Evolutionary conservation across 1,284 basidiomycete species (phyloP), one percentile per base, ranked within the genome.

Genomic region (Gomphus bonarii): DNA sequence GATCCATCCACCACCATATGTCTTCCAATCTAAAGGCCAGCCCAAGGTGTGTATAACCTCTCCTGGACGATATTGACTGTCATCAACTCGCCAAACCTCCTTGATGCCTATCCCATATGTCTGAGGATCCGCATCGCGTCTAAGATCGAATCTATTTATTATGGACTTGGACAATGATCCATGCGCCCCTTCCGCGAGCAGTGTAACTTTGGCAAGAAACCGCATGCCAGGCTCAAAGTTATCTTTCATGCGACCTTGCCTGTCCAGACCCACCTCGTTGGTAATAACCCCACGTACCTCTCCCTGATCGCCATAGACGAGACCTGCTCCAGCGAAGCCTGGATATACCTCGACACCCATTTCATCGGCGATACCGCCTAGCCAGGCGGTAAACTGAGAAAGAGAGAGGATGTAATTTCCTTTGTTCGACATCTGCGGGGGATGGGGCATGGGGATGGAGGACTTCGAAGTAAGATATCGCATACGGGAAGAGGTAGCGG

Each of bases 51-150:
- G 95, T 9, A 94, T 80, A 18, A 97, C 85, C 65, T 91, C 82
- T 18, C 97, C 95, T 0, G 92, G 82, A 58, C 82, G 70, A 70
- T 97, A 82, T 63, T 87, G 81, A 61, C 80, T 79, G 22, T 83
- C 80, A 61, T 84, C 84, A 16, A 99, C 85, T 53, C 89, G 82
- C 97, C 95, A 99, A 3, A 99, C 94, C 72, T 99, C 95, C 76
- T 99, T 99, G 64, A 99, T 75, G 9, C 97, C 95, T 58, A 99
- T 84, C 0, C 91, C 95, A 67, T 98, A 99, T 1, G 95, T 99
- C 73, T 99, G 97, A 2, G 90, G 88, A 69, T 98, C 90, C 14
- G 84, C 79, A 50, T 90, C 83, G 51, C 75, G 74, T 25, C 93
- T 77, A 35, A 98, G 75, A 55, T 85, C 76, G 70, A 95, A 95